A percentile compares a stretch with the other conserved stretches of the same genome.
Conservation (phyloP, 495 filamentous ascomycete species). For the Clohesyomyces aquaticus region DNA sequence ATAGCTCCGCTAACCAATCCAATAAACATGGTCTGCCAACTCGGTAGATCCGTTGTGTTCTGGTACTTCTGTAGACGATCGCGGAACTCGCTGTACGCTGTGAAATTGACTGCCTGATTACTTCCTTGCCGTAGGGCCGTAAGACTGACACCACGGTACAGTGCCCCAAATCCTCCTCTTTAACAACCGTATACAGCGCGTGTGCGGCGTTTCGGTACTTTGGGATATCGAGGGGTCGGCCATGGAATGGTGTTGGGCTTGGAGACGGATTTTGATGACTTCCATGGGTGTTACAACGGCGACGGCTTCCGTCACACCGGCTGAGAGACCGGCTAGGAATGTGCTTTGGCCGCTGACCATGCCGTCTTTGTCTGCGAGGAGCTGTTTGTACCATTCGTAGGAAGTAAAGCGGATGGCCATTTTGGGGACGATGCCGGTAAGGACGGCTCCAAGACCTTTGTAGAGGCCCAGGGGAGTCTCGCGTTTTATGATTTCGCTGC, state of each 20-base stretch:
- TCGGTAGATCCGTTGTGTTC: slow-evolving; percentile 67
- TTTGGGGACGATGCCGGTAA: slow-evolving; percentile 97
- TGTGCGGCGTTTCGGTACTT: slow-evolving; percentile 98
- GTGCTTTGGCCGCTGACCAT: slow-evolving; percentile 72
- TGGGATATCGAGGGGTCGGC: slow-evolving; percentile 87
- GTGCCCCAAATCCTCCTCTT: slow-evolving; percentile 80
- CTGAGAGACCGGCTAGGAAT: slow-evolving; percentile 85
- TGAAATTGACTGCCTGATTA: slow-evolving; percentile 98
- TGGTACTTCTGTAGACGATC: slow-evolving; percentile 68
- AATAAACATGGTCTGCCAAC: slow-evolving; percentile 88
- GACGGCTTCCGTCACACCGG: slow-evolving; percentile 95
- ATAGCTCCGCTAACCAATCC: slow-evolving; percentile 92
- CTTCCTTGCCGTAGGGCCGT: slow-evolving; percentile 92
- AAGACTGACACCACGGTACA: slow-evolving; percentile 91
- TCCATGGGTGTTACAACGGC: slow-evolving; percentile 98
- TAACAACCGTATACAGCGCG: slow-evolving; percentile 87
- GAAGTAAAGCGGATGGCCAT: slow-evolving; percentile 99
- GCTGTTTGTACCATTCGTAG: slow-evolving; percentile 91
- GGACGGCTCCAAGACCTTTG: slow-evolving; percentile 93
- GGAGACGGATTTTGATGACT: slow-evolving; percentile 96
- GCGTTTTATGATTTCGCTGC: slow-evolving; percentile 80
- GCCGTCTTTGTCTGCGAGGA: slow-evolving; percentile 71
- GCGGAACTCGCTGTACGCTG: slow-evolving; percentile 94
- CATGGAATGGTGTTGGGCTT: slow-evolving; percentile 95
- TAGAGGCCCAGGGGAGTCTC: slow-evolving; percentile 93